Evolutionary conservation across 768 basidiomycete species (phyloP).

Genomic region (Dentipellis sp.): DNA sequence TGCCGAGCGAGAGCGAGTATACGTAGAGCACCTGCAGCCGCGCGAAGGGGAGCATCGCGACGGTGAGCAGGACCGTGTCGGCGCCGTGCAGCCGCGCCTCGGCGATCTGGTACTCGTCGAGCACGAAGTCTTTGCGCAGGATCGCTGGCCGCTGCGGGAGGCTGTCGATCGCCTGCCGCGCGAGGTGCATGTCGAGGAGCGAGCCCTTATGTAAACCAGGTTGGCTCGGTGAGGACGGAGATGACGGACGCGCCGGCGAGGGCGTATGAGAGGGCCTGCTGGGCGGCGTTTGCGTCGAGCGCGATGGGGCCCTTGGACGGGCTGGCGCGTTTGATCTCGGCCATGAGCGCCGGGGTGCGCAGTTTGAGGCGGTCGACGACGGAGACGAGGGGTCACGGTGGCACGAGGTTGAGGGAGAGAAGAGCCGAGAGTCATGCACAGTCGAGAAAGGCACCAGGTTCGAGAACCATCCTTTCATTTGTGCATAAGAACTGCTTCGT

Average conservation of each 20-base stretch:
- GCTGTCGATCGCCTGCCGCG: slow-evolving; percentile 73
- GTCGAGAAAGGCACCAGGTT: too few species aligned
- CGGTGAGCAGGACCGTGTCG: slow-evolving; percentile 92
- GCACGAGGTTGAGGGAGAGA: slow-evolving; percentile 57
- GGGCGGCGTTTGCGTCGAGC: slow-evolving; percentile 67
- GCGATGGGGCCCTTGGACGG: slow-evolving; percentile 96
- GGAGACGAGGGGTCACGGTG: slow-evolving; percentile 48
- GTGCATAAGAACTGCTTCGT: too few species aligned
- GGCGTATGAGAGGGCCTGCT: slow-evolving; percentile 86
- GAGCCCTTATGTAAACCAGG: slow-evolving; percentile 98
- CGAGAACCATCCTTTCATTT: too few species aligned
- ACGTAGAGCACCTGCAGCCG: slow-evolving; percentile 71
- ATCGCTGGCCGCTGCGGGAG: slow-evolving; percentile 90
- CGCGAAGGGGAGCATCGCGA: slow-evolving; percentile 78
- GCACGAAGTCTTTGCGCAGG: slow-evolving; percentile 94
- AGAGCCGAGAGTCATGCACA: slow-evolving; percentile 33
- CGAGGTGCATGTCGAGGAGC: slow-evolving; percentile 87
- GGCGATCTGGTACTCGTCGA: slow-evolving; percentile 90
- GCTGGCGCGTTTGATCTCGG: slow-evolving; percentile 88
- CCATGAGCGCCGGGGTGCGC: slow-evolving; percentile 33
- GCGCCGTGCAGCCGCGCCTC: slow-evolving; percentile 95
- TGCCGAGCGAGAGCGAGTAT: slow-evolving; percentile 75
- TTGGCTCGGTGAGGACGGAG: slow-evolving; percentile 97
- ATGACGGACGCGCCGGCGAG: slow-evolving; percentile 90
- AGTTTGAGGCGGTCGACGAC: slow-evolving; percentile 28